phyloP scores from a whole-genome alignment of 257 asterid genomes.

The Ajuga chamaepitys region DNA sequence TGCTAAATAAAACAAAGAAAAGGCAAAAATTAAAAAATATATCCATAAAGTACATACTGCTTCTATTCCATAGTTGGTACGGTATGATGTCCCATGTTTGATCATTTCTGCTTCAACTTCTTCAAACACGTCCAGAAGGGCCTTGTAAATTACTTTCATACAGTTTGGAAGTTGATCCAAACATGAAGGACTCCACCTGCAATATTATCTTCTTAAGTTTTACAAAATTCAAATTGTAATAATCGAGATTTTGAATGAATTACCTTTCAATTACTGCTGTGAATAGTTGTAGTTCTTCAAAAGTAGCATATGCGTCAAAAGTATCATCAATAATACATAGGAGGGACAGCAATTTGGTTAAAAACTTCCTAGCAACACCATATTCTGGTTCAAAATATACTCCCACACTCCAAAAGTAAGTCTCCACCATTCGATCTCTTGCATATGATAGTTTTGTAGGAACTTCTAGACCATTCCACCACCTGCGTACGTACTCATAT shows the following conservation, averaged over 20 bases:
- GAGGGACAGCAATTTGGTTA: not conserved
- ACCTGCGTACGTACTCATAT: too few species aligned
- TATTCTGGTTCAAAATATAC: slow-evolving; percentile 24
- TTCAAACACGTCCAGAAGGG: slow-evolving; percentile 11
- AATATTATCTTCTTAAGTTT: too few species aligned
- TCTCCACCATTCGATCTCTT: slow-evolving; percentile 33
- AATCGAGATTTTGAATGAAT: too few species aligned
- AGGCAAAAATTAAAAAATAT: too few species aligned
- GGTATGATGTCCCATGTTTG: slow-evolving; percentile 13
- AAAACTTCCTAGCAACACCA: slow-evolving; percentile 12
- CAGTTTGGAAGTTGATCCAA: slow-evolving; percentile 24
- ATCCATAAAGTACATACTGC: slow-evolving; percentile 9
- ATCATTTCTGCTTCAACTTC: slow-evolving; percentile 22
- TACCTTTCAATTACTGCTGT: slow-evolving; percentile 31
- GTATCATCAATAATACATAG: slow-evolving; percentile 20
- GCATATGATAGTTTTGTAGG: slow-evolving; percentile 9
- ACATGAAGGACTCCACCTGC: slow-evolving; percentile 23
- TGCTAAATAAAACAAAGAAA: too few species aligned
- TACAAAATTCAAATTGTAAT: too few species aligned
- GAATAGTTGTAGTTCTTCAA: slow-evolving; percentile 23
- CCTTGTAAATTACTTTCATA: slow-evolving; percentile 19
- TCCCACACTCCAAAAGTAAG: slow-evolving; percentile 22
- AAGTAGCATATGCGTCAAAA: slow-evolving; percentile 23
- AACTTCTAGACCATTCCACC: slow-evolving; percentile 29
- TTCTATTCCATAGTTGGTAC: slow-evolving; percentile 18